Percentiles rank a stretch among this genome's conserved stretches.
Conservation (phyloP, 495 filamentous ascomycete genomes). For the Aspergillus hancockii region DNA sequence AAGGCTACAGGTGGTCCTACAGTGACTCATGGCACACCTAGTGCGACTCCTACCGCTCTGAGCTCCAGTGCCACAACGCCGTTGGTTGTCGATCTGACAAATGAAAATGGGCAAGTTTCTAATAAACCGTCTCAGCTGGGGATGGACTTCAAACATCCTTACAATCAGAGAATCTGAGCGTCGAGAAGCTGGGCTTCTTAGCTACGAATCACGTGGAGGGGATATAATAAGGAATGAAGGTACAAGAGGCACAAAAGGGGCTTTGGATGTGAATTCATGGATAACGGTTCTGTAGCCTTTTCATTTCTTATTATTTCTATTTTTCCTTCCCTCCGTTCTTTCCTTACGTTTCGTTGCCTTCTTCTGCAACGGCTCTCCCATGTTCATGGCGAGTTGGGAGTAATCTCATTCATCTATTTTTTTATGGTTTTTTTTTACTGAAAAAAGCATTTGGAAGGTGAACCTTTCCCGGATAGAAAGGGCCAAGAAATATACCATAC, state of each 20-base stretch:
- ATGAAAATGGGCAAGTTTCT: not conserved
- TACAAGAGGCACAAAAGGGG: not conserved
- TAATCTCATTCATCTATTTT: not conserved
- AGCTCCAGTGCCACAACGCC: not conserved
- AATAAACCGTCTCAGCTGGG: not conserved
- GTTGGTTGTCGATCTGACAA: constrained; percentile 2
- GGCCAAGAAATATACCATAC: not conserved
- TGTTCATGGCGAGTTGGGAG: not conserved
- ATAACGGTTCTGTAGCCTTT: not conserved
- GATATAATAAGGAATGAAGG: not conserved
- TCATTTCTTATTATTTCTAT: not conserved
- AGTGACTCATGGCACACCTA: constrained; percentile 1
- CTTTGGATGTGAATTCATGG: not conserved
- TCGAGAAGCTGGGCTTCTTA: not conserved
- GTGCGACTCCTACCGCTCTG: constrained; percentile 3
- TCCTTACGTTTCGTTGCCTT: too few relatives aligned
- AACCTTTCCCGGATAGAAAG: not conserved
- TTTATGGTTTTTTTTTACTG: not conserved
- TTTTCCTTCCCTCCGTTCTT: not conserved
- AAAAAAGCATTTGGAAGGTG: not conserved
- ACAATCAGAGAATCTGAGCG: not conserved
- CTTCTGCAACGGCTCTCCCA: not conserved
- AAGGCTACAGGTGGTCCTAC: constrained; percentile 11
- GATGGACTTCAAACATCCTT: not conserved
- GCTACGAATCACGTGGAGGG: not conserved